Evolutionary conservation across 176 grass and related monocot species (phyloP).

Genomic region (Triticum turgidum): DNA sequence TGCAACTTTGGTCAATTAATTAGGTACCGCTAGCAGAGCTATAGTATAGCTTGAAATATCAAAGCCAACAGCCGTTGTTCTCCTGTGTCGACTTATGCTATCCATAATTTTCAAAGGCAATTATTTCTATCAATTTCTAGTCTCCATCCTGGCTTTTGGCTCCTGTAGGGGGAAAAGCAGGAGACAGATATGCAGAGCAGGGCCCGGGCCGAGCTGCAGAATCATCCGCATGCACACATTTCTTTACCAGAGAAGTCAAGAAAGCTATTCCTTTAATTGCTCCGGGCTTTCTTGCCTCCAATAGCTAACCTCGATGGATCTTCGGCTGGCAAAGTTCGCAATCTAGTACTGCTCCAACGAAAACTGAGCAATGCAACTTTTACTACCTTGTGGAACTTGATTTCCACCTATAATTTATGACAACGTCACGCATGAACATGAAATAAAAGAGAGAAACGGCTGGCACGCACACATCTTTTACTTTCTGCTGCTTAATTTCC

Average conservation of each 20-base stretch:
- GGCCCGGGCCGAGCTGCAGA: background rate
- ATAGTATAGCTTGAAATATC: background rate
- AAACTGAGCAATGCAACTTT: too few species aligned
- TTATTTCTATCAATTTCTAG: conserved; percentile 1
- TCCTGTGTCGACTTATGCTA: conserved; percentile 26
- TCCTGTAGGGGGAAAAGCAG: background rate
- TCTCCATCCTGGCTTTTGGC: conserved; percentile 25
- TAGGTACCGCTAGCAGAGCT: too few species aligned
- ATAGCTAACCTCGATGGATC: background rate
- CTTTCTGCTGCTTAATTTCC: too few species aligned
- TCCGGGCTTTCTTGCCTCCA: conserved; percentile 4
- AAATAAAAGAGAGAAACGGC: background rate
- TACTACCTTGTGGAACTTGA: background rate
- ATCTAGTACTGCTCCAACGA: too few species aligned
- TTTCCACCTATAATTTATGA: background rate
- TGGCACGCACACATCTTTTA: too few species aligned
- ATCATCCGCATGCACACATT: background rate
- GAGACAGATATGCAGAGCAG: conserved; percentile 17
- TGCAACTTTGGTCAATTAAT: too few species aligned
- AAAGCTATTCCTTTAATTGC: background rate
- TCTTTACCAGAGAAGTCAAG: conserved; percentile 34
- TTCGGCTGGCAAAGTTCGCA: too few species aligned
- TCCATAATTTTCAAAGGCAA: conserved; percentile 21
- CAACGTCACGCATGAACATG: background rate
- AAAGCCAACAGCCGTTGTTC: conserved; percentile 43